Percentiles rank a stretch among this genome's conserved stretches.
These are phyloP conservation scores for Dioscorea alata DNA, from an alignment of 106 monocot species.

Conservation along the genomic window DNA sequence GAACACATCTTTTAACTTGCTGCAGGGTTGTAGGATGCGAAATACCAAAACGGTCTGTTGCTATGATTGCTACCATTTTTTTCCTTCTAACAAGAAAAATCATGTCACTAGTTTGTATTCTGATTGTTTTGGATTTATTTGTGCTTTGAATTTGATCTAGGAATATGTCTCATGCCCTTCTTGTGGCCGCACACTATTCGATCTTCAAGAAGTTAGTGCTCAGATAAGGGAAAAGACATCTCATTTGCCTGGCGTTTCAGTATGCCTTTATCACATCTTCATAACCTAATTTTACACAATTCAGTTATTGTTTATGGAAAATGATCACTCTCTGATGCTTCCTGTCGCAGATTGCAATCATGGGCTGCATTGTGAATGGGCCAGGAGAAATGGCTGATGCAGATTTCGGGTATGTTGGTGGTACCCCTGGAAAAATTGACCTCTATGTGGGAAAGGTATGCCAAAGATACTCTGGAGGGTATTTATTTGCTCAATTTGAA, in stretches of 20 bases:
- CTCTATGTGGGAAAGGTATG: constrained; percentile 98
- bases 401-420: constrained; percentile 98
- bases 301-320: not conserved
- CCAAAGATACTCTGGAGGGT: not conserved
- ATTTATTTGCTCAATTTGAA: too few relatives aligned
- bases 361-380: constrained; percentile 99
- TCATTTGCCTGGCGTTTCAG: constrained; percentile 95
- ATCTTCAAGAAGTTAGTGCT: constrained; percentile 95
- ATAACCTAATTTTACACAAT: not conserved
- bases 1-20: constrained; percentile 95
- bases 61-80: too few relatives aligned
- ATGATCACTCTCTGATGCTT: not conserved
- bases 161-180: constrained; percentile 99
- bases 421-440: constrained; percentile 98
- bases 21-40: constrained; percentile 99
- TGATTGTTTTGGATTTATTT: not conserved
- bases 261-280: constrained; percentile 24
- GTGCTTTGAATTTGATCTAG: constrained; percentile 30
- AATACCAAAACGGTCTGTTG: constrained; percentile 88
- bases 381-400: constrained; percentile 99
- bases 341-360: constrained; percentile 85
- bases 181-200: constrained; percentile 94
- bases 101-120: too few relatives aligned
- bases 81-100: too few relatives aligned
- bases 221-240: constrained; percentile 95